Evolutionary conservation across 2,329 filamentous ascomycete genomes (phyloP), one percentile per base, ranked within the genome.

Genomic region (Nigrospora sphaerica): DNA sequence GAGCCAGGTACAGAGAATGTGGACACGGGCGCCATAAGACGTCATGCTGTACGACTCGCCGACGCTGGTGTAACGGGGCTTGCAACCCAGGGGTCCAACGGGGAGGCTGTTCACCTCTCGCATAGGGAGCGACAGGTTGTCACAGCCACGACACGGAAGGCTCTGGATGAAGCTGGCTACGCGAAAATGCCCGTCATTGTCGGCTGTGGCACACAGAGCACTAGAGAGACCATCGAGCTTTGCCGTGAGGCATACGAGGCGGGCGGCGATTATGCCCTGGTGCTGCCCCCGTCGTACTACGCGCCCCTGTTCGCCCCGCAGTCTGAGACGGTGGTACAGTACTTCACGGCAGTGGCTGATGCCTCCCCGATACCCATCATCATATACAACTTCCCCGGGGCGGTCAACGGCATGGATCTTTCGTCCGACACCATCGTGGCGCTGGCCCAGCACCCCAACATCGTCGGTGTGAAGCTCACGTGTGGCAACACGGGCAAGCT

Each of bases 41-140:
- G 70, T 44, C 72, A 78, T 60, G 81, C 85, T 34, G 76, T 86
- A 44, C 80, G 82, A 56, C 79, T 92, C n/a, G 86, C 85, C 40
- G 74, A 81, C 57, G 79, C 84, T 28, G 87, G 87, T 52, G 79
- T 91, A 37, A 77, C 83, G 14, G 86, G 86, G 17, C 74, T 92
- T 40, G 84, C 86, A 42, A 87, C 84, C 12, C 86, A 90, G 62
- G 87, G 87, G 40, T 88, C 84, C 60, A 92, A 92, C 60, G 87
- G 87, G 57, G 88, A 93, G 70, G 86, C 88, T 9, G 86, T 90
- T 12, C 86, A 90, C 59, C 75, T 92, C 32, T 81, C 82, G 38
- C 83, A 83, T 56, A 70, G 76, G 19, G 87, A 92, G 67, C 80
- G 86, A 49, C 75, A 77, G 41, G 68, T 79, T 44, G 80, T 92